These are phyloP conservation scores for Cephalotrichum gorgonifer DNA, from an alignment of 2,329 filamentous ascomycete species.

Conservation along the genomic window DNA sequence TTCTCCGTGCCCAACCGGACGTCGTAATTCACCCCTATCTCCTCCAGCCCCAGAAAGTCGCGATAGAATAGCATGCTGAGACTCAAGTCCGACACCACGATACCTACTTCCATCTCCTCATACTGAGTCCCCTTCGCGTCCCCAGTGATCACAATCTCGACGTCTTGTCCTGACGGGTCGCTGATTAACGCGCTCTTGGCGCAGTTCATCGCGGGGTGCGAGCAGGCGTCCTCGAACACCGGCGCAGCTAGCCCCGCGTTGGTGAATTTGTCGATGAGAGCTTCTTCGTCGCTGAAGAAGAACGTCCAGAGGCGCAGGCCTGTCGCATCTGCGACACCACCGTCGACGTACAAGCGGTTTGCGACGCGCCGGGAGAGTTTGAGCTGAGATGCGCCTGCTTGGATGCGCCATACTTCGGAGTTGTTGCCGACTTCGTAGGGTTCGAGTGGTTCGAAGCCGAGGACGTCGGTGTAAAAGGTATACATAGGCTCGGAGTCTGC, in stretches of 20 bases:
- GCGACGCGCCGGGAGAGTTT: neutral
- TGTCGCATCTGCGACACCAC: neutral
- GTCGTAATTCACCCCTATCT: neutral
- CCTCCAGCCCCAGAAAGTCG: neutral
- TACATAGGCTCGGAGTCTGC: conserved; percentile 1
- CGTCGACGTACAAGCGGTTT: neutral
- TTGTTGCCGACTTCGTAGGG: conserved; percentile 2
- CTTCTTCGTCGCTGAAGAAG: neutral
- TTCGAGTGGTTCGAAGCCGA: conserved; percentile 1
- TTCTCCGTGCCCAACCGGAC: neutral
- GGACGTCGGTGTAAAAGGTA: neutral
- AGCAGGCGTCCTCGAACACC: neutral
- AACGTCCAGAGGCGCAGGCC: conserved; percentile 1
- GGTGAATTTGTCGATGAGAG: neutral
- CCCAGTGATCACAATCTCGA: conserved; percentile 1
- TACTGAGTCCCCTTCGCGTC: neutral
- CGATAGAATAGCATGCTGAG: neutral
- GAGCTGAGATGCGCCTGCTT: conserved; percentile 1
- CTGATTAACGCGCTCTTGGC: neutral
- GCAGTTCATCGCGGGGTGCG: neutral
- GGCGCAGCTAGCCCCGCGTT: neutral
- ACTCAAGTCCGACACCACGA: neutral
- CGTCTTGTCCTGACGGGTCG: neutral
- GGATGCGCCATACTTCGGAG: conserved; percentile 2
- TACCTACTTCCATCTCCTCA: conserved; percentile 1